A percentile compares a stretch with the other conserved stretches of the same genome.
Conservation (phyloP, 2,329 filamentous ascomycete genomes). For the Arthrobotrys iridis region DNA sequence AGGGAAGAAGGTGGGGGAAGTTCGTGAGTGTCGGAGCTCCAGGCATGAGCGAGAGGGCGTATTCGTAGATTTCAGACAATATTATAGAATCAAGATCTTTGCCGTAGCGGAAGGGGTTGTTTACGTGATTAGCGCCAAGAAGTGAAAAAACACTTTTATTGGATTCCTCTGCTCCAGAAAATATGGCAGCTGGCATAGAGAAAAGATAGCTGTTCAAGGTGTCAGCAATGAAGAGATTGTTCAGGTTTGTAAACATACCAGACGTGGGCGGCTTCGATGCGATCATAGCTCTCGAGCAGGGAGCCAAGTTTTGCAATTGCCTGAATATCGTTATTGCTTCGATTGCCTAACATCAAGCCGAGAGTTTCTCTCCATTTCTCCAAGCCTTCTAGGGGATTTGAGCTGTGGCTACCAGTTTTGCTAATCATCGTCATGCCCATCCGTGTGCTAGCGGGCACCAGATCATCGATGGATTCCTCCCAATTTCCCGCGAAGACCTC, state of each 20-base stretch:
- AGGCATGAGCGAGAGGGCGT: conserved; percentile 76
- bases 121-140: conserved; percentile 82
- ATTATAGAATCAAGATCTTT: conserved; percentile 87
- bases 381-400: conserved; percentile 82
- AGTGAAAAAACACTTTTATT: conserved; percentile 78
- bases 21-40: conserved; percentile 67
- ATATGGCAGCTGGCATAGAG: conserved; percentile 74
- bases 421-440: conserved; percentile 91
- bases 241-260: conserved; percentile 66
- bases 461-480: conserved; percentile 93
- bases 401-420: conserved; percentile 66
- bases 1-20: conserved; percentile 84
- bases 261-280: conserved; percentile 89
- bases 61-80: conserved; percentile 96
- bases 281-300: conserved; percentile 83
- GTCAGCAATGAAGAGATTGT: not conserved
- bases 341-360: conserved; percentile 84
- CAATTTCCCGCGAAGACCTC: conserved; percentile 92
- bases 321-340: conserved; percentile 79
- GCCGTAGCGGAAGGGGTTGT: conserved; percentile 75
- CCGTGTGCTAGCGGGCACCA: conserved; percentile 90
- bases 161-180: conserved; percentile 85
- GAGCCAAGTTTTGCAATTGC: conserved; percentile 83
- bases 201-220: conserved; percentile 73
- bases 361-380: conserved; percentile 95